Base-by-base conservation (phyloP, 257 asterid genomes). In the Salvia hispanica region DNA sequence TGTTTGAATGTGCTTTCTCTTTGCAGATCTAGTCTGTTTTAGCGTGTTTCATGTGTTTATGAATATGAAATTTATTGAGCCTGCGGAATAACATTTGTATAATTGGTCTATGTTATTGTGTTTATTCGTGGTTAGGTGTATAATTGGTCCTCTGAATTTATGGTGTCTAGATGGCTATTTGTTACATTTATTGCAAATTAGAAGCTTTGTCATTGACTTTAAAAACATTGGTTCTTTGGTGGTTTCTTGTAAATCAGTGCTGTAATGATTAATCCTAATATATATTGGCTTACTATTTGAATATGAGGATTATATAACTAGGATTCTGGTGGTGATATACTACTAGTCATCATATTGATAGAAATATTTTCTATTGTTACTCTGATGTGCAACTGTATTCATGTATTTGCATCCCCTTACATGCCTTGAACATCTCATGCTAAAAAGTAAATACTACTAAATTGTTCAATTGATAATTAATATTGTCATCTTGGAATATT, bases 401-500 rank as follows among this genome's bases (percentile, higher is more conserved):
- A 28, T 14, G 15, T 18, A 10, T 9, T 21, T 67, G 34, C 62
- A 36, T 18, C 37, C 51, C 28, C 0, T 60, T 40, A 37, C n/a
- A 9, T 55, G 12, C 67, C 42, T 50, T 36, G 46, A 36, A 36
- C 9, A 40, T 62, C 54, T 47, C 36, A 33, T 57, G 34, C 14
- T 3, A 56, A 28, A 54, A 18, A 18, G 21, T 18, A 18, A 18
- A 18, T 55, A 13, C 15, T 45, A 58, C 21, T 16, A 58, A 39
- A 18, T 47, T 66, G 25, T 39, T 36, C 10, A 12, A n/a, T 55
- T 73, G 57, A 77, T 16, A 56, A 16, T 64, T 25, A 16, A 65
- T 36, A 45, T 70, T 44, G 39, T 62, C 33, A 58, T 59, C 67
- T 8, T 40, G 45, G 45, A 7, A 40, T 62, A 66, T 81, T 74